Conservation (phyloP, 2,329 filamentous ascomycete species). For the Sclerotinia sclerotiorum region DNA sequence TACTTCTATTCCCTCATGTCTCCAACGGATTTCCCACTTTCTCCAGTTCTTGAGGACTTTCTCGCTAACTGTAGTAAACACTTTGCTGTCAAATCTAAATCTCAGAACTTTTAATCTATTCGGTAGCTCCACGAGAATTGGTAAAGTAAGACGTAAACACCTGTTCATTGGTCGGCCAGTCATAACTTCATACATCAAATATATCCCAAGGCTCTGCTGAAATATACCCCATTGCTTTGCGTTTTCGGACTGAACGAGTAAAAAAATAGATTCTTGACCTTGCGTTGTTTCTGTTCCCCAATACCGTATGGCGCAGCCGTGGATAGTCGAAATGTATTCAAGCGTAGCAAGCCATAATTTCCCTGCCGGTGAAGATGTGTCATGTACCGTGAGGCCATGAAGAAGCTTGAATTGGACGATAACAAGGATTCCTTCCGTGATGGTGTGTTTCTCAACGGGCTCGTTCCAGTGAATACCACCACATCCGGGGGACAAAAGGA, state of each 20-base stretch:
- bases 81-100: background rate
- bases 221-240: background rate
- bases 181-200: background rate
- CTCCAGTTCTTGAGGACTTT: background rate
- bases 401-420: background rate
- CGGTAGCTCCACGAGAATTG: background rate
- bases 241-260: background rate
- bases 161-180: background rate
- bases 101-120: background rate
- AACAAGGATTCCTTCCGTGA: background rate
- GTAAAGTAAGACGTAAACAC: background rate
- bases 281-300: background rate
- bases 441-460: background rate
- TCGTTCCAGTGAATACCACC: background rate
- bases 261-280: background rate
- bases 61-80: background rate
- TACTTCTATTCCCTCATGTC: background rate
- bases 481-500: background rate
- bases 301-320: background rate
- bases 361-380: background rate
- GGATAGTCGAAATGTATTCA: background rate
- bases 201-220: background rate
- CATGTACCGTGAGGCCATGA: background rate
- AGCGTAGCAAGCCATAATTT: background rate
- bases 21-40: background rate